Conservation (phyloP, 495 filamentous ascomycete species). For the Jackrogersella multiformis region DNA sequence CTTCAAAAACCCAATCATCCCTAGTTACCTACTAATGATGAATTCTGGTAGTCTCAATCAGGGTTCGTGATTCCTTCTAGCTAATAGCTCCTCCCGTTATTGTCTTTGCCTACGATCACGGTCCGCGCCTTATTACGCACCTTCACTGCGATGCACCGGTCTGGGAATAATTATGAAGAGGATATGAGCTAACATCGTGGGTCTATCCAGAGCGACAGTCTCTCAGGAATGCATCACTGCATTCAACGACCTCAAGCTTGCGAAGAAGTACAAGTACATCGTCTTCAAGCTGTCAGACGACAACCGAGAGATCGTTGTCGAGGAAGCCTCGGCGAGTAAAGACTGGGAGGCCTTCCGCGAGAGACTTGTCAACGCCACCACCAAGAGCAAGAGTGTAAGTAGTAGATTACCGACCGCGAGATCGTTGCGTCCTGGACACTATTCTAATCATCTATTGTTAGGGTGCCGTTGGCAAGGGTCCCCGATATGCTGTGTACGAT, state of each 20-base stretch:
- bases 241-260: slow-evolving; percentile 93
- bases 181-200: slow-evolving; percentile 43
- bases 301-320: slow-evolving; percentile 88
- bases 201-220: slow-evolving; percentile 73
- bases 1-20: slow-evolving; percentile 32
- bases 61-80: slow-evolving; percentile 62
- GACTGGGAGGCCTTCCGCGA: slow-evolving; percentile 82
- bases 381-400: slow-evolving; percentile 55
- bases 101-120: slow-evolving; percentile 24
- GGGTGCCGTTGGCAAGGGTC: slow-evolving; percentile 73
- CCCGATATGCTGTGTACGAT: slow-evolving; percentile 92
- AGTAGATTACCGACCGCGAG: neutral
- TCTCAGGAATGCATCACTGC: slow-evolving; percentile 77
- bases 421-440: neutral
- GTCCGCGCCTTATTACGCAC: slow-evolving; percentile 31
- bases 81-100: slow-evolving; percentile 26
- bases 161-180: neutral
- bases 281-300: slow-evolving; percentile 97
- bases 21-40: slow-evolving; percentile 17
- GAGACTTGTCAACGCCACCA: slow-evolving; percentile 74
- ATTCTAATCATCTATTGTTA: slow-evolving; percentile 40
- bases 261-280: slow-evolving; percentile 89
- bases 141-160: slow-evolving; percentile 24
- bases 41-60: slow-evolving; percentile 68
- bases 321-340: slow-evolving; percentile 67